Conservation (phyloP, 1,284 basidiomycete genomes). For the Tilletia walkeri region DNA sequence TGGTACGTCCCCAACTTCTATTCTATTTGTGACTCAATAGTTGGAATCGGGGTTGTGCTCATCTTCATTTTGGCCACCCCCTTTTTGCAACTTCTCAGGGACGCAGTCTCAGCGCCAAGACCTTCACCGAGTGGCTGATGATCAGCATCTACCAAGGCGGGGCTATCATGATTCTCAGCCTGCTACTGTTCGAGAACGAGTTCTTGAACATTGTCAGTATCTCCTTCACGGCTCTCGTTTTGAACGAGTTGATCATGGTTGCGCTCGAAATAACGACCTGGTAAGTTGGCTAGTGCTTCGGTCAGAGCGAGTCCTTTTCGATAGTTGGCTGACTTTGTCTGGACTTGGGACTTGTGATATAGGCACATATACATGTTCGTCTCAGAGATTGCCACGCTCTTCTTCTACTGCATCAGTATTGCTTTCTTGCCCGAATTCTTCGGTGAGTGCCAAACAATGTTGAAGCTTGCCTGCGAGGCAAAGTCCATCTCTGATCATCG, state of each 20-base stretch:
- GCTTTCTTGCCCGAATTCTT: conserved; percentile 95
- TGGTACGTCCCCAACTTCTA: conserved; percentile 61
- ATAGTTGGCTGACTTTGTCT: background rate
- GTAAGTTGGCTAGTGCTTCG: conserved; percentile 57
- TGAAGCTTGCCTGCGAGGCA: background rate
- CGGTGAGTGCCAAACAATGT: conserved; percentile 52
- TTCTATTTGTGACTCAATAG: background rate
- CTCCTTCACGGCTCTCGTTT: conserved; percentile 89
- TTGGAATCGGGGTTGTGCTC: background rate
- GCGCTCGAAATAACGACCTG: conserved; percentile 95
- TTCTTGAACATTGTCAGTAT: conserved; percentile 98
- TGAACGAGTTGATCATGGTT: conserved; percentile 99
- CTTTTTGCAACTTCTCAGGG: conserved; percentile 28
- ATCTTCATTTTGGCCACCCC: background rate
- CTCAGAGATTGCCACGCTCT: conserved; percentile 81
- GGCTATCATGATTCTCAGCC: conserved; percentile 96
- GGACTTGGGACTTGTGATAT: conserved; percentile 50
- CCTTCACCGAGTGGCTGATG: conserved; percentile 97
- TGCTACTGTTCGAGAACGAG: conserved; percentile 93
- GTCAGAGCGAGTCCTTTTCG: background rate
- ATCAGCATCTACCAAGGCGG: conserved; percentile 97
- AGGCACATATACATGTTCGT: conserved; percentile 97
- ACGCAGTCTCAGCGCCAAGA: conserved; percentile 81
- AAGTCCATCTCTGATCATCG: background rate
- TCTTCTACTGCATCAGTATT: conserved; percentile 88